These are phyloP conservation scores for Hymenoscyphus occultus DNA, from an alignment of 2,329 filamentous ascomycete genomes.

Conservation along the genomic window DNA sequence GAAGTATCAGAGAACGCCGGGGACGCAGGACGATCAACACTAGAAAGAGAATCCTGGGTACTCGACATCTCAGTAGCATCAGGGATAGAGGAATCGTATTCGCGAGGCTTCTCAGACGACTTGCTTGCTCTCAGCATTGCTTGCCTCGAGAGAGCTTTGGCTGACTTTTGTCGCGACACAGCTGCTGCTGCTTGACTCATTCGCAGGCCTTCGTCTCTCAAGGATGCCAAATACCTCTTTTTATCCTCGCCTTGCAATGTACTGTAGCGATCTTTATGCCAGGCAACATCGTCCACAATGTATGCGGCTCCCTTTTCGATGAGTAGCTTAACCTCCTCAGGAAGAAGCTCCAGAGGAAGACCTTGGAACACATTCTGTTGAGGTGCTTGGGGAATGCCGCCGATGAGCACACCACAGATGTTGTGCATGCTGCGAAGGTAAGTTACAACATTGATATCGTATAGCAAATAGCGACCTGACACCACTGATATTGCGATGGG, in stretches of 20 bases:
- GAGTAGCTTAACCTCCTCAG: slow-evolving; percentile 82
- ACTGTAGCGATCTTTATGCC: slow-evolving; percentile 64
- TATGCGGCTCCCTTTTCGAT: slow-evolving; percentile 74
- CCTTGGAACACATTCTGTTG: slow-evolving; percentile 94
- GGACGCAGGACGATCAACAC: slow-evolving; percentile 38
- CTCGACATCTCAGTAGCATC: slow-evolving; percentile 7
- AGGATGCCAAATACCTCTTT: slow-evolving; percentile 61
- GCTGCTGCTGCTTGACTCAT: slow-evolving; percentile 41
- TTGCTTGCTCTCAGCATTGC: slow-evolving; percentile 27
- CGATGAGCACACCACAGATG: slow-evolving; percentile 82
- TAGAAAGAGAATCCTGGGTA: slow-evolving; percentile 23
- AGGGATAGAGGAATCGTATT: not conserved
- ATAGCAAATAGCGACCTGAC: slow-evolving; percentile 79
- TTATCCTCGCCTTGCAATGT: slow-evolving; percentile 56
- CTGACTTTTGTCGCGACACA: slow-evolving; percentile 25
- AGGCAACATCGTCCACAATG: slow-evolving; percentile 73
- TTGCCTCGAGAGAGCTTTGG: slow-evolving; percentile 30
- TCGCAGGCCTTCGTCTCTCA: slow-evolving; percentile 43
- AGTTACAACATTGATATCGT: slow-evolving; percentile 78
- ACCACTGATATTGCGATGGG: slow-evolving; percentile 79
- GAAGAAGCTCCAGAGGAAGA: slow-evolving; percentile 82
- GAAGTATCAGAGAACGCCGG: slow-evolving; percentile 30
- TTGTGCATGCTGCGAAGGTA: slow-evolving; percentile 75
- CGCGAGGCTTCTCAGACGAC: slow-evolving; percentile 8
- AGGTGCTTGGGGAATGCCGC: slow-evolving; percentile 85